These are phyloP conservation scores for Rossbeevera mucosa DNA, from an alignment of 768 basidiomycete species.

Conservation along the genomic window DNA sequence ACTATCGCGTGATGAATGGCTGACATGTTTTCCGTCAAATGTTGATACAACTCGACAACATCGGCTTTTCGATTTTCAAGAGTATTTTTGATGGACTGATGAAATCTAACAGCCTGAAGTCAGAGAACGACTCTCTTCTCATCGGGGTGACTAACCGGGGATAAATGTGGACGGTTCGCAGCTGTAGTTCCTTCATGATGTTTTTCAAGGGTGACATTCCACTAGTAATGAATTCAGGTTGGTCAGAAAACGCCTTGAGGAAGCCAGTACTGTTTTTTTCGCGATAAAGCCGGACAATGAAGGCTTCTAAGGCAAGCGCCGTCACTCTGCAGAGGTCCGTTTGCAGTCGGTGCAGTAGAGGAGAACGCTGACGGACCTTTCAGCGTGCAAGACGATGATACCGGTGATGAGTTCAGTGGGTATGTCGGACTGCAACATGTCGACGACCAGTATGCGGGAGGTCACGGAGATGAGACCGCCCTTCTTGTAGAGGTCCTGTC, in stretches of 20 bases:
- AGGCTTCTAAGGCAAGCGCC: slow-evolving; percentile 80
- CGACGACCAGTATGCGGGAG: slow-evolving; percentile 89
- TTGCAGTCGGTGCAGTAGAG: not conserved
- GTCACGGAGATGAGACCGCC: slow-evolving; percentile 92
- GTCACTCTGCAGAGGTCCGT: slow-evolving; percentile 58
- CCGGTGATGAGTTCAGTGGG: slow-evolving; percentile 86
- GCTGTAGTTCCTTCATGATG: slow-evolving; percentile 88
- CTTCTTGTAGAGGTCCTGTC: slow-evolving; percentile 79
- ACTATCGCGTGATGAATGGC: slow-evolving; percentile 90
- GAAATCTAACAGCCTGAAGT: slow-evolving; percentile 57
- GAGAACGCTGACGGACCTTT: slow-evolving; percentile 51
- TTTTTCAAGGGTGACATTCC: slow-evolving; percentile 89
- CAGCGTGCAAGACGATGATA: slow-evolving; percentile 85
- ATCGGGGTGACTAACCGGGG: slow-evolving; percentile 60
- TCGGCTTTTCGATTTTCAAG: slow-evolving; percentile 84
- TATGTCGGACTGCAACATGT: slow-evolving; percentile 84
- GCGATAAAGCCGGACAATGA: slow-evolving; percentile 86
- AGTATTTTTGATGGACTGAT: slow-evolving; percentile 78
- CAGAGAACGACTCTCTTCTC: not conserved
- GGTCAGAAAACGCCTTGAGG: slow-evolving; percentile 94
- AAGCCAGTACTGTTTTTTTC: slow-evolving; percentile 89
- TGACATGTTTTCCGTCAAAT: slow-evolving; percentile 80
- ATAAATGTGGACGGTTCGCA: slow-evolving; percentile 86
- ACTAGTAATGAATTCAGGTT: slow-evolving; percentile 91
- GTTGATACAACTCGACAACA: slow-evolving; percentile 86